Evolutionary conservation across 768 basidiomycete genomes (phyloP), one percentile per base, ranked within the genome.

Genomic region (Termitomyces sp.): DNA sequence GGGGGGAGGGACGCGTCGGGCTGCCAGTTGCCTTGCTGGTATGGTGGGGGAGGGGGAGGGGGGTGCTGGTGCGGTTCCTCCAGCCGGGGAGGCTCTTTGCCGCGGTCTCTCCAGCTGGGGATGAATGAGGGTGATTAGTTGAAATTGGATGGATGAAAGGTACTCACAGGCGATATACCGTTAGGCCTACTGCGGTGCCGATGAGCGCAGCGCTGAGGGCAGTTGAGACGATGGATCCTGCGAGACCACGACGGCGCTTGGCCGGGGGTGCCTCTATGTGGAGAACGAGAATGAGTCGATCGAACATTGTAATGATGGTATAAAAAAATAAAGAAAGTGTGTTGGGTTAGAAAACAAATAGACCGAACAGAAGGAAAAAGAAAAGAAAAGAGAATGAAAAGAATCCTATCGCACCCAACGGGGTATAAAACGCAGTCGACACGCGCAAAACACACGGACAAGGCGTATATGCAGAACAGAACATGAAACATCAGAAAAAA

Each of bases 121-220:
- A 49, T 16, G 23, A 27, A 48, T 13, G n/a, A 35, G 25, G 3
- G 57, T 32, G 15, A 29, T 61, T 10, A 56, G 56, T 48, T 13
- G 40, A 44, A 27, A 52, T 32, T 46, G 54, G 25, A 33, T 20
- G 18, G 45, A 45, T 3, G 27, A 49, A 32, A 22, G 23, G 10
- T 32, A 80, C 89, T 75, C 67, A 92, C 91, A 93, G 74, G 69
- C 89, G 82, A 73, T 91, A 94, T 39, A 91, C 89, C 42, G 90
- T 91, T 58, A 92, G 77, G 56, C 91, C 91, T 49, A 94, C 91
- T 15, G 91, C 91, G 20, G 89, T 86, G 54, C 91, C 89, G 56
- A 94, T 89, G 55, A 94, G 80, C 43, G 89, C 91, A 59, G 91
- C 90, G 71, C 81, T 89, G 70, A 93, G 74, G 52, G 91, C 91